These are phyloP conservation scores for Phyllosticta citribraziliensis DNA, from an alignment of 2,329 filamentous ascomycete species.

Conservation along the genomic window DNA sequence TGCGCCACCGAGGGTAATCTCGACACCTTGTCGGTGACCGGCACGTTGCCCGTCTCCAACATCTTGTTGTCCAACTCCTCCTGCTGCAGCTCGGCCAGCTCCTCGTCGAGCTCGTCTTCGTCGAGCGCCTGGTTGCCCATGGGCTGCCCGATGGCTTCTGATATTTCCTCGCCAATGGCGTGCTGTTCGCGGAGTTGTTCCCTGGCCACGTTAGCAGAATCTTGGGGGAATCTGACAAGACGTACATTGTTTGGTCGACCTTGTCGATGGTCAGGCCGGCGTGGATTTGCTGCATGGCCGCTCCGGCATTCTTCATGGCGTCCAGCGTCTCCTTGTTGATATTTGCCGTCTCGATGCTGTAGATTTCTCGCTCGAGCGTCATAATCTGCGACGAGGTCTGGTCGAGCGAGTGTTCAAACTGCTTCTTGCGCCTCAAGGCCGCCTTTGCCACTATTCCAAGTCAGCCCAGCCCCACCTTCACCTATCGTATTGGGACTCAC, in stretches of 20 bases:
- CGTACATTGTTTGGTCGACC: slow-evolving; percentile 90
- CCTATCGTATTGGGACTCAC: too few relatives aligned
- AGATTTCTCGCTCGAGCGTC: slow-evolving; percentile 90
- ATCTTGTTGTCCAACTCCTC: slow-evolving; percentile 90
- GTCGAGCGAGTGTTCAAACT: slow-evolving; percentile 81
- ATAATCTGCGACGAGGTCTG: slow-evolving; percentile 84
- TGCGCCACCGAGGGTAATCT: slow-evolving; percentile 66
- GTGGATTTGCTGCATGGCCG: slow-evolving; percentile 90
- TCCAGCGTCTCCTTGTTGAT: slow-evolving; percentile 95
- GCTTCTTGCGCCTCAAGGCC: slow-evolving; percentile 88
- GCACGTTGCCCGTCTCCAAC: slow-evolving; percentile 77
- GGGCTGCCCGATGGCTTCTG: slow-evolving; percentile 67
- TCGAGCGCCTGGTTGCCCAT: slow-evolving; percentile 62
- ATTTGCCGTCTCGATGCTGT: slow-evolving; percentile 93
- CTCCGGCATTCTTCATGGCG: slow-evolving; percentile 80
- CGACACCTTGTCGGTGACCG: slow-evolving; percentile 67
- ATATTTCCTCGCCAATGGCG: slow-evolving; percentile 86
- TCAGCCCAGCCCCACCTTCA: too few relatives aligned
- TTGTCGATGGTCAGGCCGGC: slow-evolving; percentile 84
- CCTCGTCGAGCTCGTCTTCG: slow-evolving; percentile 76
- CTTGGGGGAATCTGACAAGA: slow-evolving; percentile 15
- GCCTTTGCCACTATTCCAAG: slow-evolving; percentile 65
- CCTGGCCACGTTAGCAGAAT: slow-evolving; percentile 40
- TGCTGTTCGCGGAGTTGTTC: slow-evolving; percentile 87
- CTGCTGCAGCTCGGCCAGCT: slow-evolving; percentile 80